Conservation (phyloP, 768 basidiomycete genomes). For the Trametes cingulata region DNA sequence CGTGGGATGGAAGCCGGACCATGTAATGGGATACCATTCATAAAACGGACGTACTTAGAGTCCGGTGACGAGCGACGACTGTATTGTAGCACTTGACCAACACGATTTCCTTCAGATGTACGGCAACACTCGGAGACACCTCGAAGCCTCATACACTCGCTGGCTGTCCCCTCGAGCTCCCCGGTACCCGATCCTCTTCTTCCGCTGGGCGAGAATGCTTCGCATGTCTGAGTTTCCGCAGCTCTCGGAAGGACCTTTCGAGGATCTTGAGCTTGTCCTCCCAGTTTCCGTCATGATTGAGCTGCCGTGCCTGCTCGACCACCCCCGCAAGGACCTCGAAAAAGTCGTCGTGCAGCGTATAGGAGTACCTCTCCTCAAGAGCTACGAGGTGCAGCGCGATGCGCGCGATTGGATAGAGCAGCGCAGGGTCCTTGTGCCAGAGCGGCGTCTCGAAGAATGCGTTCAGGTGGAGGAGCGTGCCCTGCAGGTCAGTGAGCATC, state of each 20-base stretch:
- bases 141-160: no score
- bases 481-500: neutral
- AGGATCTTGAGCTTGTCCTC: constrained; percentile 19
- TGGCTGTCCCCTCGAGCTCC: no score
- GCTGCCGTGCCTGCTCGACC: constrained; percentile 2
- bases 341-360: constrained; percentile 4
- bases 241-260: constrained; percentile 4
- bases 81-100: neutral
- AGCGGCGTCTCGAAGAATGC: constrained; percentile 14
- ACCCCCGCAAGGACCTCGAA: constrained; percentile 12
- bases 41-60: neutral
- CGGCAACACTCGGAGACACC: no score
- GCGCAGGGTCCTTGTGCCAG: constrained; percentile 8
- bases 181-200: neutral
- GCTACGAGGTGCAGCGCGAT: constrained; percentile 15
- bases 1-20: neutral
- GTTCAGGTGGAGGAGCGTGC: constrained; percentile 8
- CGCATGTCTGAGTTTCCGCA: neutral
- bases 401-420: constrained; percentile 18
- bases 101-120: neutral
- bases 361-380: constrained; percentile 8
- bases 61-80: neutral
- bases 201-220: neutral
- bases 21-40: neutral
- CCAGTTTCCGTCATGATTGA: constrained; percentile 15